phyloP scores from a whole-genome alignment of 2,329 filamentous ascomycete genomes.

The Aspergillus tamarii region DNA sequence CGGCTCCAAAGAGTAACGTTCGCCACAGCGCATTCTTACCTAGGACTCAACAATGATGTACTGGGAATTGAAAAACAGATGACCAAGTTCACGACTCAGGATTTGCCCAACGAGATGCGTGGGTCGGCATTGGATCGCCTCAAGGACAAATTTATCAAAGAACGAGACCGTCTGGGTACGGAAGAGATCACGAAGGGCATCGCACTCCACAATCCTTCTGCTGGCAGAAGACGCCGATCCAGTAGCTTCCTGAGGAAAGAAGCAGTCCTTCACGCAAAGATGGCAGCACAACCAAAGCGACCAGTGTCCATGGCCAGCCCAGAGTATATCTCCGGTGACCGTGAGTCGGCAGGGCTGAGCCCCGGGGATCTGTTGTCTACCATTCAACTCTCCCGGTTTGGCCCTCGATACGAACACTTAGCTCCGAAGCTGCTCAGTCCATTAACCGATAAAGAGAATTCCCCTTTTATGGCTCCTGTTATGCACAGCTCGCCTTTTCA shows the following conservation, averaged over 20 bases:
- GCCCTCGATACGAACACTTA: conserved; percentile 52
- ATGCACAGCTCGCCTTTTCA: conserved; percentile 53
- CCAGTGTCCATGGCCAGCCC: conserved; percentile 23
- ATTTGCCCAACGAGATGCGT: conserved; percentile 86
- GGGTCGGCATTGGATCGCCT: conserved; percentile 80
- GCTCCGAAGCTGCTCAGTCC: conserved; percentile 42
- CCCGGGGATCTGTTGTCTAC: conserved; percentile 82
- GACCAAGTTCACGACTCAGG: conserved; percentile 88
- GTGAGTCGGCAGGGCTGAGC: conserved; percentile 55
- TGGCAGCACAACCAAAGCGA: conserved; percentile 47
- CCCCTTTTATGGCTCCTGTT: conserved; percentile 38
- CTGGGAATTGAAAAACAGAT: conserved; percentile 90
- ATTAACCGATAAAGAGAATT: conserved; percentile 47
- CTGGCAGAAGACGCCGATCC: conserved; percentile 68
- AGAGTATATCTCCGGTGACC: conserved; percentile 30
- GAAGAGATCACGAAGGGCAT: conserved; percentile 91
- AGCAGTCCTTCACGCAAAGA: conserved; percentile 69
- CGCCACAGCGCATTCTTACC: conserved; percentile 90
- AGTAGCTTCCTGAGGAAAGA: conserved; percentile 78
- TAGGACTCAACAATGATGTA: conserved; percentile 89
- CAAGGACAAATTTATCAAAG: conserved; percentile 88
- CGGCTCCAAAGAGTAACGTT: conserved; percentile 92
- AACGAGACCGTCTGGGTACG: conserved; percentile 77
- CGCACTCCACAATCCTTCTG: conserved; percentile 81
- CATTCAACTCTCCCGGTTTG: conserved; percentile 68